Base-by-base conservation (phyloP, 2,329 filamentous ascomycete genomes). In the Spiromastix sp. region DNA sequence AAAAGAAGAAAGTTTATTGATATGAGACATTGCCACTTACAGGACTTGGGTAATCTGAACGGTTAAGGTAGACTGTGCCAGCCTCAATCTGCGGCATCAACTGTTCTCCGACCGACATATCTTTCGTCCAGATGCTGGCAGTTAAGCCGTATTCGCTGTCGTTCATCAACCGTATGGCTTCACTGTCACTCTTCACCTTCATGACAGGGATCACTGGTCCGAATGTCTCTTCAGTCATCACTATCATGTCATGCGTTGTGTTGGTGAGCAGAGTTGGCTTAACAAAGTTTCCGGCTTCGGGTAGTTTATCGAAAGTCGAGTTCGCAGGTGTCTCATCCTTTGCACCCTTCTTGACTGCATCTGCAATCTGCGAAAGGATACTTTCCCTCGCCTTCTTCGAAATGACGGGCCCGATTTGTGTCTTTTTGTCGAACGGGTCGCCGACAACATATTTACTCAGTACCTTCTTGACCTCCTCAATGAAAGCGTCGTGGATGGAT, bases 111-210 rank as follows among this genome's bases (percentile, higher is more conserved):
- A 71, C 79, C 30, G 66, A 69, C 2, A 78, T 75, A 53, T 96
- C 85, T 59, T 91, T 93, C 39, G 86, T 94, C 89, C 89, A 96
- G 50, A 96, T 86, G 51, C 85, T 93, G n/a, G 87, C 89, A 3
- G 89, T 95, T 42, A 96, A 70, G 4, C 89, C 89, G 55, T 93
- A 93, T 45, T 93, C 79, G 62, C 84, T 91, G 56, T 94, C 86
- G 51, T 95, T 95, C 86, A 96, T 95, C 33, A 89, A 64, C 46
- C 68, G 64, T 42, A 95, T 64, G 2, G 89, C 89, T 60, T 95
- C 85, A 12, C 73, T 73, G 51, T 95, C 89, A 47, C 68, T 68
- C 52, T 76, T 75, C 42, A 95, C 87, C 58, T 83, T 84, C 78
- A 89, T 85, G 12, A 95, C 76, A 1, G 87, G 81, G 48, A 96